Evolutionary conservation across 106 monocot species (phyloP), one percentile per base, ranked within the genome.

Genomic region (Ottelia alismoides): DNA sequence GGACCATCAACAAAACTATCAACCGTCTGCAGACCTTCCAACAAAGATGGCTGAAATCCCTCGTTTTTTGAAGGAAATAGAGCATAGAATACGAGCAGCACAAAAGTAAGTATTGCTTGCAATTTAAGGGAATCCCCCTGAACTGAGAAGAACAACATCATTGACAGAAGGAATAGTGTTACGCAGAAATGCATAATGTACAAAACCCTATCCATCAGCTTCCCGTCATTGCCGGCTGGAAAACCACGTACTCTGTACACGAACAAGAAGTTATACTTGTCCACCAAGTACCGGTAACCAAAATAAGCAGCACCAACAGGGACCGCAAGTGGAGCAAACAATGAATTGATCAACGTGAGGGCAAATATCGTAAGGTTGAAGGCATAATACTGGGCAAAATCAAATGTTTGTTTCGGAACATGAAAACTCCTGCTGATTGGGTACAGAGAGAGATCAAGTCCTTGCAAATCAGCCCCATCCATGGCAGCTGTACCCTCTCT

Each of bases 191-290:
- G 85, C 96, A 96, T 96, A 28, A 89, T 76, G 69, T 89, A 89
- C 28, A 96, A 56, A 3, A 96, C 96, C 51, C 81, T 71, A 43
- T 89, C 96, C 84, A 96, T 96, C 62, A 96, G 66, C 68, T 82
- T 89, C 64, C 96, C 96, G 58, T 96, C 96, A 74, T 88, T 96
- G 51, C 88, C 96, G 25, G 88, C 65, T 16, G 85, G 85, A 29
- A 96, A 89, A 27, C 96, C 96, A 43, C 82, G 74, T 52, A 76
- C 85, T 81, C 96, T 81, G 65, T 96, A 96, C 25, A 96, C 89
- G 55, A 96, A 96, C 69, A 96, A 79, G 82, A 96, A 96, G 52
- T 96, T 96, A 51, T 96, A 96, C 64, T 96, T 96, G 67, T 96
- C 96, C 56, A 96, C 96, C 21, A 96, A 18, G 53, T 85, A 96